Conservation (phyloP, 306 rosid species). For the Ziziphus jujuba region DNA sequence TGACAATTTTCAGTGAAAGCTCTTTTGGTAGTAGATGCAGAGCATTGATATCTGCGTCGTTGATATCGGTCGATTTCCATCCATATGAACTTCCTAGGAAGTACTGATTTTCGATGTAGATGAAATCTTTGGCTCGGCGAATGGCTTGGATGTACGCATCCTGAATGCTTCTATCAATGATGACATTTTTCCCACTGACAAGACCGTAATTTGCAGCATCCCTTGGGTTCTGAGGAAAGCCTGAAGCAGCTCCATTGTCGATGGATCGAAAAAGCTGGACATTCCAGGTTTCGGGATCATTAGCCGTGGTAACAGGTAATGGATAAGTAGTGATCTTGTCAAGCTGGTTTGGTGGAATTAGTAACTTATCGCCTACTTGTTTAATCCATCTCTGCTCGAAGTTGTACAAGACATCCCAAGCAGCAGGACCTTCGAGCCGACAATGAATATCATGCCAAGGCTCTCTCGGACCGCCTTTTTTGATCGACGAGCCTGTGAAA, state of each 20-base stretch:
- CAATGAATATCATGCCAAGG: constrained; percentile 98
- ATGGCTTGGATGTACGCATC: constrained; percentile 84
- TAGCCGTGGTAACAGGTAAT: constrained; percentile 1
- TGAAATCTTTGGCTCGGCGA: constrained; percentile 70
- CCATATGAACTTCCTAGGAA: constrained; percentile 87
- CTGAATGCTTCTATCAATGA: constrained; percentile 74
- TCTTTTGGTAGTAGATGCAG: constrained; percentile 83
- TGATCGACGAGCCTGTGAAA: constrained; percentile 61
- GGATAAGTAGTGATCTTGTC: constrained; percentile 32
- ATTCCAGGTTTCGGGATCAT: constrained; percentile 55
- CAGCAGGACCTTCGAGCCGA: constrained; percentile 68
- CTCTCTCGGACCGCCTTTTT: constrained; percentile 90
- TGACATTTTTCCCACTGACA: constrained; percentile 68
- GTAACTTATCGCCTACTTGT: constrained; percentile 44
- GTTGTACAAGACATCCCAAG: constrained; percentile 81
- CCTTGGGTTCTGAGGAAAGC: constrained; percentile 53
- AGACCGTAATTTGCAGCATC: constrained; percentile 52
- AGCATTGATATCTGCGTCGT: constrained; percentile 65
- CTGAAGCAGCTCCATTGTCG: constrained; percentile 71
- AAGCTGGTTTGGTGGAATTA: constrained; percentile 36
- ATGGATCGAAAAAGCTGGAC: constrained; percentile 85
- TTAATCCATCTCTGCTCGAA: constrained; percentile 81
- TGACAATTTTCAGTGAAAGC: constrained; percentile 71
- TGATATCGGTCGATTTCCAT: constrained; percentile 55
- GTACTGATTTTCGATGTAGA: constrained; percentile 89